These are phyloP conservation scores for Juglanconis sp. DNA, from an alignment of 2,329 filamentous ascomycete species.

Conservation along the genomic window DNA sequence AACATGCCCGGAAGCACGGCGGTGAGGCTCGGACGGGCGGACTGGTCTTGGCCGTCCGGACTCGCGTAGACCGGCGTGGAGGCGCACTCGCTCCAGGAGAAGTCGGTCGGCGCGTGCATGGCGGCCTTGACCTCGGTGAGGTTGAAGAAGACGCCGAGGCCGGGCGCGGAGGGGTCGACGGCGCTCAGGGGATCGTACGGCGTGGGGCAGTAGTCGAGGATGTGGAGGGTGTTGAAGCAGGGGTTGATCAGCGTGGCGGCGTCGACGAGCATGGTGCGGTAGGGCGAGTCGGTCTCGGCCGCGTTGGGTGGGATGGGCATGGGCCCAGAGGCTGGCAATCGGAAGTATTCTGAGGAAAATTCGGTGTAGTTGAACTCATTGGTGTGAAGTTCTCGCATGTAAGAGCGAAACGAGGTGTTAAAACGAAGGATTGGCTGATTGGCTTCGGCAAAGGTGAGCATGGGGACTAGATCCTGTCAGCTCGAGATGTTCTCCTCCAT, in stretches of 20 bases:
- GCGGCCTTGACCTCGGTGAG: conserved; percentile 66
- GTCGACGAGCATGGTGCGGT: conserved; percentile 47
- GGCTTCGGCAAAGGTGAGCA: conserved; percentile 55
- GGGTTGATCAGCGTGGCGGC: conserved; percentile 60
- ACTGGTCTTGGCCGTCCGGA: conserved; percentile 44
- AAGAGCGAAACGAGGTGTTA: conserved; percentile 51
- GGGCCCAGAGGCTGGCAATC: conserved; percentile 61
- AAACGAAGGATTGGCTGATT: conserved; percentile 57
- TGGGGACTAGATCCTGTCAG: conserved; percentile 38
- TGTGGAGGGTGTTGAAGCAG: conserved; percentile 71
- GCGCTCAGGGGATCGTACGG: conserved; percentile 63
- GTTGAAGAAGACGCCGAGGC: conserved; percentile 63
- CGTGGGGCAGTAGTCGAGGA: conserved; percentile 60
- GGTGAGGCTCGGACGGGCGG: conserved; percentile 47
- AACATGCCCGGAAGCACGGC: conserved; percentile 67
- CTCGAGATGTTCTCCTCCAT: neutral
- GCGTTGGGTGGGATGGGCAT: conserved; percentile 44
- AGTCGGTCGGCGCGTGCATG: conserved; percentile 58
- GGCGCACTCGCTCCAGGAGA: conserved; percentile 18
- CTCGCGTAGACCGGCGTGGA: conserved; percentile 33
- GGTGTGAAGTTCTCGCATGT: conserved; percentile 52
- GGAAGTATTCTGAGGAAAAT: conserved; percentile 56
- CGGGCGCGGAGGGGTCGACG: conserved; percentile 52
- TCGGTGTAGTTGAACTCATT: conserved; percentile 57
- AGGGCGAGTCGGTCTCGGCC: conserved; percentile 52